Conservation (phyloP, 805 yeast species). For the Nematodospora valgi region DNA sequence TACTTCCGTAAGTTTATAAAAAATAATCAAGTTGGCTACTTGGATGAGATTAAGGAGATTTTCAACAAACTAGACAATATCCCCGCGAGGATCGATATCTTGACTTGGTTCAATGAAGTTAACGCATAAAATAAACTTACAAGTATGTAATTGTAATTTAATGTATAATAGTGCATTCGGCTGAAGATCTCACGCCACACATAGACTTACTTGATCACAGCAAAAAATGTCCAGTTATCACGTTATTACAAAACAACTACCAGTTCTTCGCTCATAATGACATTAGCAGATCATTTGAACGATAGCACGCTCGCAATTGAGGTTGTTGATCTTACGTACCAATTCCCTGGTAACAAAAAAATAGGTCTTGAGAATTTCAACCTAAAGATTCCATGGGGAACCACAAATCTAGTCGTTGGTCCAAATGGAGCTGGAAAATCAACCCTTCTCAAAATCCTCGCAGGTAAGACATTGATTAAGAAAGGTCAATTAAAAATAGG, state of each 20-base stretch:
- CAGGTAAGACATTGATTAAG: conserved; percentile 86
- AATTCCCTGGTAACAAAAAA: conserved; percentile 48
- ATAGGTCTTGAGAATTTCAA: conserved; percentile 68
- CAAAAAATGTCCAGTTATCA: no score
- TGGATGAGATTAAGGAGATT: conserved; percentile 15
- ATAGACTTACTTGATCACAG: no score
- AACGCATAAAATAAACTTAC: no score
- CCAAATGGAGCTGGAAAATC: conserved; percentile 98
- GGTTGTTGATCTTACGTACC: conserved; percentile 63
- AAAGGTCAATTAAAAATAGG: conserved; percentile 69
- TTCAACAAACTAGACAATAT: conserved; percentile 19
- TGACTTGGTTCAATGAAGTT: conserved; percentile 9
- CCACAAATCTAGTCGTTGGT: conserved; percentile 79
- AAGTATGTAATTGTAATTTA: no score
- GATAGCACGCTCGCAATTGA: conserved; percentile 46
- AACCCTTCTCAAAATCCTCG: conserved; percentile 75
- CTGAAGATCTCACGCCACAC: no score
- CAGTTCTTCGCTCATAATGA: no score
- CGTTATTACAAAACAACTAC: no score
- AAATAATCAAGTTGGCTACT: conserved; percentile 11
- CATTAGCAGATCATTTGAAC: no score
- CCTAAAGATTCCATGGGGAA: conserved; percentile 61
- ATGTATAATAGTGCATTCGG: no score
- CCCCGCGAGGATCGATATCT: conserved; percentile 19
- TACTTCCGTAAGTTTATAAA: conserved; percentile 30